Conservation (phyloP, 2,329 filamentous ascomycete species). For the Ampelomyces quisqualis region DNA sequence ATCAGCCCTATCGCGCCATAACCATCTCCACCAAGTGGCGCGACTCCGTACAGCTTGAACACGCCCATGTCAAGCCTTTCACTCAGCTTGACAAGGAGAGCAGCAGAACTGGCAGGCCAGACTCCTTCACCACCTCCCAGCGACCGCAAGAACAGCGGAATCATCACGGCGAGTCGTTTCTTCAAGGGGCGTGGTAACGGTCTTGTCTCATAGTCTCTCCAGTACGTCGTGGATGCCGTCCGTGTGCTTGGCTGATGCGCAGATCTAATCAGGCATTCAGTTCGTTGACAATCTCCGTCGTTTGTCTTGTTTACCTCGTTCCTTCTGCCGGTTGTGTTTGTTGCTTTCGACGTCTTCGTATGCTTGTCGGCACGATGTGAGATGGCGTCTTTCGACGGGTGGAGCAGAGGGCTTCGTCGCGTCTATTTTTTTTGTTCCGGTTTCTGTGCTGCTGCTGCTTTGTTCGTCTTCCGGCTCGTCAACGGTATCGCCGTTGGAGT, state of each 20-base stretch:
- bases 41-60: slow-evolving; percentile 17
- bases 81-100: slow-evolving; percentile 24
- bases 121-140: slow-evolving; percentile 34
- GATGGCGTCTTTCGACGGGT: slow-evolving; percentile 2
- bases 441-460: slow-evolving; percentile 11
- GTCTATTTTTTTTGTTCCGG: slow-evolving; percentile 13
- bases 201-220: slow-evolving; percentile 43
- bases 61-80: slow-evolving; percentile 15
- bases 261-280: no score
- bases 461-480: slow-evolving; percentile 18
- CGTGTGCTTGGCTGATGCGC: no score
- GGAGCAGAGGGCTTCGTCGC: slow-evolving; percentile 9
- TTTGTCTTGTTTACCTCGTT: slow-evolving; percentile 48
- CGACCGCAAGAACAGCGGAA: slow-evolving; percentile 45
- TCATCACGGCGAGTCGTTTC: slow-evolving; percentile 42
- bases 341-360: slow-evolving; percentile 47
- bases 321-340: slow-evolving; percentile 48
- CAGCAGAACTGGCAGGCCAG: slow-evolving; percentile 7
- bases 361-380: slow-evolving; percentile 31
- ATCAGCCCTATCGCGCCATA: slow-evolving; percentile 56
- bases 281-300: slow-evolving; percentile 44
- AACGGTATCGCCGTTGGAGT: slow-evolving; percentile 21
- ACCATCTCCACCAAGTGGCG: slow-evolving; percentile 58
- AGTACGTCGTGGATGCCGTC: slow-evolving; percentile 41
- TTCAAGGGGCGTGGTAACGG: slow-evolving; percentile 47